Evolutionary conservation across 208 protist species (phyloP), one percentile per base, ranked within the genome.

Genomic region (Trypanosoma lewisi): DNA sequence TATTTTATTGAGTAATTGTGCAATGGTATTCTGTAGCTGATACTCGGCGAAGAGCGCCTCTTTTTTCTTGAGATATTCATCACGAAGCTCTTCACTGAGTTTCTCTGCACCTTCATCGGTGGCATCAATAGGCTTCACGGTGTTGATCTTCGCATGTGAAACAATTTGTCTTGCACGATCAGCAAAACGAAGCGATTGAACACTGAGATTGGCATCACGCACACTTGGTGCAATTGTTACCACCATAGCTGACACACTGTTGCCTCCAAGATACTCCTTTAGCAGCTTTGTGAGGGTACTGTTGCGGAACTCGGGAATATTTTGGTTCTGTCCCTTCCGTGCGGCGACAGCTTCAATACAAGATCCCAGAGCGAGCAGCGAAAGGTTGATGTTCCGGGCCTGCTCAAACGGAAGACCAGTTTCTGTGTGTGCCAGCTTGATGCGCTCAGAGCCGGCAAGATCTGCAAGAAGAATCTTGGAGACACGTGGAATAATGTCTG

Each of bases 91-190:
- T 39, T 83, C 85, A 42, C 57, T 63, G 41, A 84, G 44, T 16
- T 83, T 70, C 17, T 69, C 66, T 33, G 49, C 75, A 56, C 66
- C 71, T 25, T 78, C 63, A 64, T 75, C 67, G 21, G 45, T 49
- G 27, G 73, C 70, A 31, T 80, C 76, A 45, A 70, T 41, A 28
- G 59, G 68, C 39, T 79, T 72, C 17, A 91, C 78, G 25, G 76
- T 84, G 73, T 91, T 91, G 34, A 92, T 83, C 72, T 80, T 85
- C n/a, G 85, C 85, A 67, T 92, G 74, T 23, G 80, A 85, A 14
- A 70, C 77, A 34, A 95, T 85, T 67, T 91, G 78, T 72, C 89
- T 95, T 49, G 89, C 89, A 54, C 87, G 78, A 65, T 95, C 89
- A 27, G 83, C 89, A 41, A 93, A 93, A 56, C 87, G 86, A 36